Evolutionary conservation across 2,329 filamentous ascomycete species (phyloP), one percentile per base, ranked within the genome.

Genomic region (Didymella pomorum): DNA sequence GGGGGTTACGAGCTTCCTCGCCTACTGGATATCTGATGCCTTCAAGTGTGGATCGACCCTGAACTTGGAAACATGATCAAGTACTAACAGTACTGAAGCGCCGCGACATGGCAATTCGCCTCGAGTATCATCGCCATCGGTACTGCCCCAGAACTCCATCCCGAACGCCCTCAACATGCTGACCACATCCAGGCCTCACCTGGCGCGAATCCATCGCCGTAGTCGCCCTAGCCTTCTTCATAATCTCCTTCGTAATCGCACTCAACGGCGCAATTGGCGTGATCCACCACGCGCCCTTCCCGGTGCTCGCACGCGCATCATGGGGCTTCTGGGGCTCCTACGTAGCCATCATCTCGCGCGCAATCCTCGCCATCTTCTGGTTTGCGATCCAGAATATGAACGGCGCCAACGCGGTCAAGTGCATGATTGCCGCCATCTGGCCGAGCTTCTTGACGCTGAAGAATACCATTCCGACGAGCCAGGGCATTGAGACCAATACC

Each of bases 331-430:
- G 81, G 78, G 83, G 84, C 52, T 83, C 81, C 23, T 84, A 84
- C 66, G 76, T 86, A 35, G 79, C 83, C 23, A 83, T 86, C 51
- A 66, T 86, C 8, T 83, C 81, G 0, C 79, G 84, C 11, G 79
- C 80, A 37, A 81, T 86, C 55, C 79, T 86, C 3, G 84, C 83
- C 5, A 70, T 86, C 18, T 85, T 87, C 72, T 86, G 84, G 89
- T 86, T 89, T 52, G 86, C 87, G 0, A 88, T 90, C 45, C 86
- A 89, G 64, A 86, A 84, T 39, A 85, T 86, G 59, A 88, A 87
- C 62, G 87, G 87, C 0, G 86, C 83, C 0, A 83, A 84, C 56
- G 78, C 80, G 0, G 78, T 85, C 9, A 76, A 77, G 4, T 80
- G 82, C 42, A 84, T 84, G 74, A 66, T 86, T 14, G 79, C 79